phyloP scores from a whole-genome alignment of 2,329 filamentous ascomycete genomes.

The Exserohilum turcica region DNA sequence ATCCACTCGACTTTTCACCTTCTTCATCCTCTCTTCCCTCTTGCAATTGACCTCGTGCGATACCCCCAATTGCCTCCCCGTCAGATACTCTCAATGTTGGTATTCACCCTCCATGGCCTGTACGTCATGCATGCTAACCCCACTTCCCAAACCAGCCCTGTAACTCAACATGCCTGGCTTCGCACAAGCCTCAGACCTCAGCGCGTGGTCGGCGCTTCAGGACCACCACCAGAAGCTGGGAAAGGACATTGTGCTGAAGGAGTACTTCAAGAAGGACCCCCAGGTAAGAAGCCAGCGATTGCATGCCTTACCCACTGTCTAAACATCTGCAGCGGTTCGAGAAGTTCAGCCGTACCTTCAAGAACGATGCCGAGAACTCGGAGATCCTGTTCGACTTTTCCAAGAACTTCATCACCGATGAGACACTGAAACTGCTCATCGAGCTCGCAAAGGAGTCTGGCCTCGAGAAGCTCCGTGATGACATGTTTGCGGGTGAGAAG shows the following conservation, averaged over 20 bases:
- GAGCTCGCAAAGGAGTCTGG: constrained; percentile 91
- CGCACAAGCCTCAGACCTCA: constrained; percentile 83
- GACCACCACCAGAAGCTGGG: constrained; percentile 85
- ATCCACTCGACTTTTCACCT: constrained; percentile 15
- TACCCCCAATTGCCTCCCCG: constrained; percentile 10
- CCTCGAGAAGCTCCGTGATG: constrained; percentile 90
- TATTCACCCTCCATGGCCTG: constrained; percentile 3
- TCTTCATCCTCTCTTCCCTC: constrained; percentile 16
- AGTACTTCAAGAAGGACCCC: constrained; percentile 87
- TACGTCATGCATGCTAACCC: constrained; percentile 18
- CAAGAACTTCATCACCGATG: constrained; percentile 97
- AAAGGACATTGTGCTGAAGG: constrained; percentile 89
- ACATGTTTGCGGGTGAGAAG: constrained; percentile 96
- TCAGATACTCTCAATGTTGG: constrained; percentile 15
- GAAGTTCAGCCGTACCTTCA: constrained; percentile 87
- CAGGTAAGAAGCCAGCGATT: constrained; percentile 19
- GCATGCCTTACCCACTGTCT: constrained; percentile 1
- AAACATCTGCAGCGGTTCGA: constrained; percentile 69
- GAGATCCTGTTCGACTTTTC: constrained; percentile 98
- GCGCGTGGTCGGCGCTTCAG: constrained; percentile 88
- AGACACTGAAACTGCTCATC: constrained; percentile 84
- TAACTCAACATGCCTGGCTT: constrained; percentile 62
- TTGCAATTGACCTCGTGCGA: constrained; percentile 20
- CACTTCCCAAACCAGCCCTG: constrained; percentile 23
- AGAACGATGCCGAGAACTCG: constrained; percentile 74